phyloP scores from a whole-genome alignment of 345 rosid genomes.

The Hibiscus syriacus region DNA sequence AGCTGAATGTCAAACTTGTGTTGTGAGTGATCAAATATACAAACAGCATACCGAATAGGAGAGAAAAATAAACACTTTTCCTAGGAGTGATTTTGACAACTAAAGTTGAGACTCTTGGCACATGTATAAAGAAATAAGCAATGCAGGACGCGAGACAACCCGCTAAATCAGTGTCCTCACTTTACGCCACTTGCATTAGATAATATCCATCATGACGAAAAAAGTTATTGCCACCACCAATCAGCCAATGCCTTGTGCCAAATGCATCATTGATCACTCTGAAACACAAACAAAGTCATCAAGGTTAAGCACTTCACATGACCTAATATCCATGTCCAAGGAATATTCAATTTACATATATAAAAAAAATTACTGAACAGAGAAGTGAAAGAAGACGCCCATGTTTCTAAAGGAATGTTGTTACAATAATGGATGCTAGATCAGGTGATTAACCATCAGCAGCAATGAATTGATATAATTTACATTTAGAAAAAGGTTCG shows the following conservation, averaged over 20 bases:
- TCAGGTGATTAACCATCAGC: background rate
- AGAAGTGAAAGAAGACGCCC: background rate
- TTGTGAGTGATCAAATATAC: background rate
- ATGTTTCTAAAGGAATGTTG: background rate
- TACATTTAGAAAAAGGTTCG: background rate
- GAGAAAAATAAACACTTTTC: background rate
- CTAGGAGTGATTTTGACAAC: background rate
- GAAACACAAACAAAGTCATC: background rate
- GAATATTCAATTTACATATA: background rate
- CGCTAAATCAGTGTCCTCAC: conserved; percentile 32
- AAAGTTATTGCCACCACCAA: background rate
- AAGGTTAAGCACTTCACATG: no score
- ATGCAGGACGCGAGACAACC: conserved; percentile 78
- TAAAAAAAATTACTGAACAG: no score
- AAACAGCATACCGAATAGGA: background rate
- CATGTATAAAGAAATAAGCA: background rate
- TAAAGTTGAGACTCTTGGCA: background rate
- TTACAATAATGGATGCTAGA: background rate
- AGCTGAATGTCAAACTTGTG: background rate
- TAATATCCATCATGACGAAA: background rate
- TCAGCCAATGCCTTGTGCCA: background rate
- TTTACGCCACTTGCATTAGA: conserved; percentile 57
- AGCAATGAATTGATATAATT: background rate
- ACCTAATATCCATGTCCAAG: background rate
- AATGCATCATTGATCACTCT: conserved; percentile 24